Conservation (phyloP, 2,329 filamentous ascomycete species). For the Erysiphe neolycopersici region DNA sequence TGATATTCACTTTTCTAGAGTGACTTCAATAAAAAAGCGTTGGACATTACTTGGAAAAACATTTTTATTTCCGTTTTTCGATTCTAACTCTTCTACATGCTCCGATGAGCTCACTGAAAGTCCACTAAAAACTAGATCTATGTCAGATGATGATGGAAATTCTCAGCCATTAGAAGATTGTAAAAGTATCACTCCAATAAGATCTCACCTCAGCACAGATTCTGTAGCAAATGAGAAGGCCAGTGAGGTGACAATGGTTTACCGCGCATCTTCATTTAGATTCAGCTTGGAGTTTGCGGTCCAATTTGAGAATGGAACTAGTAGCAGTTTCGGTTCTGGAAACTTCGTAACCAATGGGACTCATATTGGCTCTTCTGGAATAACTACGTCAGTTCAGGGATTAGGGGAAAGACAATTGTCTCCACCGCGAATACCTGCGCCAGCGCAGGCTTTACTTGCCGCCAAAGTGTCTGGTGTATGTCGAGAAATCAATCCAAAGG, state of each 20-base stretch:
- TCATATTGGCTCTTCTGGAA: neutral
- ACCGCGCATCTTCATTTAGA: slow-evolving; percentile 35
- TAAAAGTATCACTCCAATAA: neutral
- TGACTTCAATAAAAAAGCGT: slow-evolving; percentile 21
- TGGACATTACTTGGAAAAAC: slow-evolving; percentile 40
- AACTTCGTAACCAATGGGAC: neutral
- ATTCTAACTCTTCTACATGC: slow-evolving; percentile 1
- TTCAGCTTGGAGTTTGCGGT: slow-evolving; percentile 44
- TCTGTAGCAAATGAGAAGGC: slow-evolving; percentile 15
- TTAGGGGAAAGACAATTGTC: slow-evolving; percentile 29
- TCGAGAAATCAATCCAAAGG: slow-evolving; percentile 7
- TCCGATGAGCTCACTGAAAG: slow-evolving; percentile 1
- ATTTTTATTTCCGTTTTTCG: slow-evolving; percentile 20
- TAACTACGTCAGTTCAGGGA: neutral
- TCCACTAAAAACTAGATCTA: slow-evolving; percentile 6
- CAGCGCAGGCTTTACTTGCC: slow-evolving; percentile 38
- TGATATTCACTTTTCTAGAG: neutral
- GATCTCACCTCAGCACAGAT: neutral
- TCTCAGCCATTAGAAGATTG: neutral
- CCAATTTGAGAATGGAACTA: slow-evolving; percentile 15
- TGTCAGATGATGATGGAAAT: neutral
- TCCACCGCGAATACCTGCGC: slow-evolving; percentile 39
- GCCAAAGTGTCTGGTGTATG: slow-evolving; percentile 11
- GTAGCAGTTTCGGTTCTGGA: slow-evolving; percentile 1
- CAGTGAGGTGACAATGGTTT: slow-evolving; percentile 22